Evolutionary conservation across 768 basidiomycete species (phyloP), one percentile per base, ranked within the genome.

Genomic region (Russula griseocarnosa): DNA sequence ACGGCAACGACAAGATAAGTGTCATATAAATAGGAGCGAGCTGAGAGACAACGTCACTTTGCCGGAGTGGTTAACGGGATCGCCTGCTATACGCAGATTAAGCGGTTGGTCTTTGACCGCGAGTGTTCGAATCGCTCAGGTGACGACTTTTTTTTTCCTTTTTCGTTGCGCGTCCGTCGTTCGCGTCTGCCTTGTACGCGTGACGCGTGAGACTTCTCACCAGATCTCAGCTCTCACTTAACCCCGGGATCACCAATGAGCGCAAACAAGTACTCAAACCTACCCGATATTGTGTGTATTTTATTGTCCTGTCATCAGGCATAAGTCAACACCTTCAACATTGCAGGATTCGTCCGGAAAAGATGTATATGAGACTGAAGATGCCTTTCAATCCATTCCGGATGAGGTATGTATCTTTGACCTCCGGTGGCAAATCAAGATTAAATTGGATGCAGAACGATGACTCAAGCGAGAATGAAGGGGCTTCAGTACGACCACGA

Each of bases 301-400:
- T 20, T n/a, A 28, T 55, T 22, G 14, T 32, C 53, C 38, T 4
- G 18, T 44, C 36, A 46, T 38, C 30, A 40, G 52, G 14, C 51
- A 44, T 24, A 28, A 49, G 36, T 52, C 20, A 42, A 55, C 24
- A 47, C n/a, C 32, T 34, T 51, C 36, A 24, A 30, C 20, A n/a
- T 44, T n/a, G 38, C 57, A 96, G 93, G 93, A 94, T 75, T 91
- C 90, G 14, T 61, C 64, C 20, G 92, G 91, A 1, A 92, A 84
- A 46, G 94, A 96, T 73, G 84, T 96, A 50, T 96, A 96, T 71
- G 94, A 96, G 73, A 96, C 94, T 0, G 88, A 91, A 52, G 94
- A 96, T 68, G 79, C 83, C 18, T 81, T 86, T 70, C 86, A 82
- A 16, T 73, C 79, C 18, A 72, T 81, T 32, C 78, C 81, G 55